Evolutionary conservation across 2,329 filamentous ascomycete genomes (phyloP), one percentile per base, ranked within the genome.

Genomic region (Talaromyces sp.): DNA sequence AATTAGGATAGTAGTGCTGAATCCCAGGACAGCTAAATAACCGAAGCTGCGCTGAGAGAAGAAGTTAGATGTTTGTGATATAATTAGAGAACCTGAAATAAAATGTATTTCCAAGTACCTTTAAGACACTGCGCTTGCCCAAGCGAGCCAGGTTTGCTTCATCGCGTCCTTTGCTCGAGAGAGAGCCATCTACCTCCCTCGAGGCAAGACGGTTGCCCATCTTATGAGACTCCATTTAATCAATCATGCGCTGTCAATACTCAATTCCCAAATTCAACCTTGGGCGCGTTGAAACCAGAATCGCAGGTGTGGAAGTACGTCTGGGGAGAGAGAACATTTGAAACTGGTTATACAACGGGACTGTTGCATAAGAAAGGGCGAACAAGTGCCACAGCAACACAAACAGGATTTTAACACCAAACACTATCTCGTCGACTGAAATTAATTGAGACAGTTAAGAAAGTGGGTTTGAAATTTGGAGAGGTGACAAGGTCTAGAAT

Each of bases 101-200:
- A 32, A 38, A 17, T 8, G 32, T 35, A 26, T 54, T 19, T 38
- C 11, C 2, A 62, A 60, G 58, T 38, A 69, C 78, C 62, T 77
- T 75, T 62, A 83, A 72, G 53, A 82, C 77, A 59, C 81, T 80
- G 21, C 73, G 71, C 69, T 81, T 82, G 43, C 80, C 80, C 75
- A 83, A 73, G 19, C 80, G 76, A 32, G 72, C 71, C 76, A 82
- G 79, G 60, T 83, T 76, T 29, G 67, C 68, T 29, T 75, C 72
- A 65, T 81, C 79, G 29, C 67, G 60, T 21, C 66, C 64, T 26
- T 65, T 68, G 21, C 56, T 66, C 11, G 66, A 61, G 10, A 57
- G 46, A n/a, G 32, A 48, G 5, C 54, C 61, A n/a, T 54, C 29
- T 14, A 54, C 29, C 8, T 60, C 58, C n/a, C 38, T 60, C 2